Percentiles rank a stretch among this genome's conserved stretches.
These are phyloP conservation scores for Gracilaria vermiculophylla DNA, from an alignment of 23 red algal species.

Conservation along the genomic window DNA sequence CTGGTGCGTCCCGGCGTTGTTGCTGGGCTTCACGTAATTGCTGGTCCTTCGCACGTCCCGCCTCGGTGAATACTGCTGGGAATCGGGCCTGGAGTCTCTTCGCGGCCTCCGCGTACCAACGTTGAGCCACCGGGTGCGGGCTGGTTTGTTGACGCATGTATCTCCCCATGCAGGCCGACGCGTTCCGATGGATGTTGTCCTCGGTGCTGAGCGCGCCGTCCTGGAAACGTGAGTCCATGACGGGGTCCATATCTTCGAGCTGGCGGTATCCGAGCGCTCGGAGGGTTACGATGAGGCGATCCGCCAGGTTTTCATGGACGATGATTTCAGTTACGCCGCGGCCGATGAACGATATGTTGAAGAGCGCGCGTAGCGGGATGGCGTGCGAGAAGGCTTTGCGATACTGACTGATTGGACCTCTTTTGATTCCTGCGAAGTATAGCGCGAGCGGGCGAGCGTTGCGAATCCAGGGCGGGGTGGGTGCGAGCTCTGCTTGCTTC, in stretches of 20 bases:
- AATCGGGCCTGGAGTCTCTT: not conserved
- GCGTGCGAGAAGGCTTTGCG: not conserved
- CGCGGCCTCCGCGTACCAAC: not conserved
- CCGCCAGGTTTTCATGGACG: not conserved
- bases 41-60: not conserved
- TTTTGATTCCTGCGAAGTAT: slow-evolving; percentile 1
- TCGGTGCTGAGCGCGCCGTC: not conserved
- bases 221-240: not conserved
- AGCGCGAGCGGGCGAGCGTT: not conserved
- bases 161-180: not conserved
- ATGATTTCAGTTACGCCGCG: not conserved
- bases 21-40: not conserved
- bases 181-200: not conserved
- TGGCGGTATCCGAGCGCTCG: slow-evolving; percentile 9
- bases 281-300: slow-evolving; percentile 5
- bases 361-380: not conserved
- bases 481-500: not conserved
- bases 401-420: not conserved
- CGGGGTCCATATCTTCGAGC: not conserved
- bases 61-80: not conserved
- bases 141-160: not conserved
- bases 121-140: not conserved
- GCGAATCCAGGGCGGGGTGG: not conserved
- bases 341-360: not conserved
- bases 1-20: no score